A percentile compares a stretch with the other conserved stretches of the same genome.
phyloP scores from a whole-genome alignment of 192 early-diverging fungal species.

The Bifiguratus adelaidae region DNA sequence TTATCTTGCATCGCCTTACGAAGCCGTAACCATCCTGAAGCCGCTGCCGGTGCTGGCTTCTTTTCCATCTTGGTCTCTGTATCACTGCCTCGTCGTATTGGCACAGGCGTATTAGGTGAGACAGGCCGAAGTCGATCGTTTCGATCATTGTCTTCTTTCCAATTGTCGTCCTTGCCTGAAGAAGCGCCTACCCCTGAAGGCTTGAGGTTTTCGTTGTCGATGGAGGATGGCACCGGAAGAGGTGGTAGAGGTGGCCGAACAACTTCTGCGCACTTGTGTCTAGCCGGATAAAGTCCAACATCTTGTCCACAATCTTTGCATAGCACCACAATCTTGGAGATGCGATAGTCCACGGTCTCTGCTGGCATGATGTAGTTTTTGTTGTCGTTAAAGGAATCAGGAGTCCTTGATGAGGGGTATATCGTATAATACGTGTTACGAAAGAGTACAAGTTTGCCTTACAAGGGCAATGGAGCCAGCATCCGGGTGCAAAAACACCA shows the following conservation, averaged over 20 bases:
- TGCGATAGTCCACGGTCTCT: slow-evolving; percentile 36
- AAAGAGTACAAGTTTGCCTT: too few species aligned
- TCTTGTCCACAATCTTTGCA: slow-evolving; percentile 52
- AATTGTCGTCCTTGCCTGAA: neutral
- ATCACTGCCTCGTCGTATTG: neutral
- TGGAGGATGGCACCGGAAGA: slow-evolving; percentile 1
- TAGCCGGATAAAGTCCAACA: slow-evolving; percentile 44
- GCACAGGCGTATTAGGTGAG: neutral
- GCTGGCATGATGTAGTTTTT: slow-evolving; percentile 16
- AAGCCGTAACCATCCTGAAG: neutral
- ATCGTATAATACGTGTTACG: too few species aligned
- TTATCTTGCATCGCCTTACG: neutral
- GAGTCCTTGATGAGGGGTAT: too few species aligned
- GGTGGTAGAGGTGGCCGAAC: slow-evolving; percentile 9
- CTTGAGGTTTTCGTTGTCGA: neutral
- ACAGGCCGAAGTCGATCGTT: neutral
- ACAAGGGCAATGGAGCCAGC: too few species aligned
- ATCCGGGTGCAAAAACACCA: too few species aligned
- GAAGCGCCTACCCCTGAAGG: neutral
- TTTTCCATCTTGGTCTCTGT: too few species aligned
- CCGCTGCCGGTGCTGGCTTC: too few species aligned
- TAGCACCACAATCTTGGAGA: slow-evolving; percentile 41
- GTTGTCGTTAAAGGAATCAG: too few species aligned
- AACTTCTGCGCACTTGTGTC: slow-evolving; percentile 8
- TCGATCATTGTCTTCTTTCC: neutral